These are phyloP conservation scores for Quercus phellos DNA, from an alignment of 331 rosid genomes.

Conservation along the genomic window DNA sequence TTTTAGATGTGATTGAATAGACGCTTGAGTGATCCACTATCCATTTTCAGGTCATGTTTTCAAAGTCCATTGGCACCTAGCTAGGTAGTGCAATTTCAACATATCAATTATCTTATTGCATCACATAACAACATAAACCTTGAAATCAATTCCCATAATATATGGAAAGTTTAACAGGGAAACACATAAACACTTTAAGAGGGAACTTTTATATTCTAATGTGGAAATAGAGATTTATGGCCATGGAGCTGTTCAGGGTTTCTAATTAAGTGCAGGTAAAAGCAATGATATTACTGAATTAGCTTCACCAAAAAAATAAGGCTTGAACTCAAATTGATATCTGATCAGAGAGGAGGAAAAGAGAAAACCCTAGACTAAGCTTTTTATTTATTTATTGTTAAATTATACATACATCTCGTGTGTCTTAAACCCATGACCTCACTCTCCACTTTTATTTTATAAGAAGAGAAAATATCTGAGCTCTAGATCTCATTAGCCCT, in stretches of 20 bases:
- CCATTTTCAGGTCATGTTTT: slow-evolving; percentile 22
- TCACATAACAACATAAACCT: not conserved
- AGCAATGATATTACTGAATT: not conserved
- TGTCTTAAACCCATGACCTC: too few relatives aligned
- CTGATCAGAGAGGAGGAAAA: not conserved
- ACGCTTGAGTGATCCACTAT: slow-evolving; percentile 28
- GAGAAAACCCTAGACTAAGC: not conserved
- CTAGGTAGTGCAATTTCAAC: slow-evolving; percentile 6
- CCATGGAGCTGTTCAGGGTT: not conserved
- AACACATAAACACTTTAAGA: not conserved
- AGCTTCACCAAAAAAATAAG: not conserved
- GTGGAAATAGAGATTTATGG: not conserved
- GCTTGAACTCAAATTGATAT: not conserved
- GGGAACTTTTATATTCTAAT: not conserved
- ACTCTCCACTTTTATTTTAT: too few relatives aligned
- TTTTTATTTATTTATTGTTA: too few relatives aligned
- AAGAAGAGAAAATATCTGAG: too few relatives aligned
- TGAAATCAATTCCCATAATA: not conserved
- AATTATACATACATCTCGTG: too few relatives aligned
- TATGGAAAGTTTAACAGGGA: too few relatives aligned
- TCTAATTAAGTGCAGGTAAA: not conserved
- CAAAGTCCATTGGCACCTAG: slow-evolving; percentile 4
- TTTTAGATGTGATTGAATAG: slow-evolving; percentile 36
- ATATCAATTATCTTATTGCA: not conserved
- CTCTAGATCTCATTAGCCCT: too few relatives aligned